Evolutionary conservation across 768 basidiomycete species (phyloP), one percentile per base, ranked within the genome.

Genomic region (Boletus pseudopeckii): DNA sequence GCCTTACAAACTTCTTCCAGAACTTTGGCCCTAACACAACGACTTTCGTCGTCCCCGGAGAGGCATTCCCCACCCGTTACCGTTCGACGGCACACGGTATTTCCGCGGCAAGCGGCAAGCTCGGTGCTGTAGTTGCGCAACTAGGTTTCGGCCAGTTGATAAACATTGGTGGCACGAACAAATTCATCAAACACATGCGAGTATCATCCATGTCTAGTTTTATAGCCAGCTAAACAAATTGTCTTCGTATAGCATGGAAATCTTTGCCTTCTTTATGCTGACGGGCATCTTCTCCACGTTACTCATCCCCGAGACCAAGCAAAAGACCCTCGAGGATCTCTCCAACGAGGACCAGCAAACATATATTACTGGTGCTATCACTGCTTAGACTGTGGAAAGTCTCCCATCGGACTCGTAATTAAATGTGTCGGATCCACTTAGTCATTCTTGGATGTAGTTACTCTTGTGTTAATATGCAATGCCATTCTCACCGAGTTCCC

Each of bases 1-100:
- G 89, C 67, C 74, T 93, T n/a, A 80, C 89, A 62, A 87, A 89
- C 67, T 91, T 91, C 75, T 90, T 92, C 86, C 86, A 90, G 74
- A 92, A 92, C 72, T 92, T 91, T 57, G 90, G 88, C 2, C 88
- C 86, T 10, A 90, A 91, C 61, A 80, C 80, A 0, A 92, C 88
- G 1, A 91, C 90, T 0, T 92, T 93, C 69, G 54, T 92, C 50
- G 74, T 92, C 4, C 90, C 91, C 0, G 89, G 88, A 58, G 92
- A 94, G 67, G 80, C 76, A 24, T 93, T 91, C 82, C 91, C 91
- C 1, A 94, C 91, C 1, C 88, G 92, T 44, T 92, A 92, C 69
- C 84, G 92, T 56, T 90, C 88, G 7, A 91, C 90, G 6, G 86
- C 80, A 11, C 88, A 92, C 62, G 91, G 91, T 70, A 88, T 93